These are phyloP conservation scores for Puccinia coronata DNA, from an alignment of 1,284 basidiomycete genomes.

Conservation along the genomic window DNA sequence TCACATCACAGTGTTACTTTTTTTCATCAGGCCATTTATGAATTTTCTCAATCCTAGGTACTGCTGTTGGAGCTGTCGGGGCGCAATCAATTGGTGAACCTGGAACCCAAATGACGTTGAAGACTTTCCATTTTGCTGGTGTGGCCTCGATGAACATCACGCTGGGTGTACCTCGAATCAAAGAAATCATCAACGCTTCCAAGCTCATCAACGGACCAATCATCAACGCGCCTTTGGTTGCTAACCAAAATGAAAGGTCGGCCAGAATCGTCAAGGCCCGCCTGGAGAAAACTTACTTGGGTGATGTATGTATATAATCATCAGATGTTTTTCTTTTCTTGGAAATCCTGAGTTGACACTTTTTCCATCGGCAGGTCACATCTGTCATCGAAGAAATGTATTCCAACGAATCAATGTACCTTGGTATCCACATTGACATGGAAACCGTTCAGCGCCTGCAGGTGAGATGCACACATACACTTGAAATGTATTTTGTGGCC, in stretches of 20 bases:
- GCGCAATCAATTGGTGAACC: conserved; percentile 99
- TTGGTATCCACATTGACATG: conserved; percentile 88
- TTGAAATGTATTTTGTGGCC: neutral
- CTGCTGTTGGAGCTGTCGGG: conserved; percentile 96
- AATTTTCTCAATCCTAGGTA: conserved; percentile 53
- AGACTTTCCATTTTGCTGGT: conserved; percentile 99
- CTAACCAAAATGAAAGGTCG: conserved; percentile 67
- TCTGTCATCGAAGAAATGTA: conserved; percentile 93
- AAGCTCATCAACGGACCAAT: conserved; percentile 97
- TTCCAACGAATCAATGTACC: conserved; percentile 86
- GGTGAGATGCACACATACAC: conserved; percentile 51
- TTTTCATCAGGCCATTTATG: neutral
- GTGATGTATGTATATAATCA: conserved; percentile 64
- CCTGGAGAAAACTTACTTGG: conserved; percentile 89
- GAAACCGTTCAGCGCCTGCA: conserved; percentile 87
- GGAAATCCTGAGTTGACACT: neutral
- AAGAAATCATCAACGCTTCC: conserved; percentile 99
- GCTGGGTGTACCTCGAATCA: conserved; percentile 97
- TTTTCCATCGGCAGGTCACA: conserved; percentile 64
- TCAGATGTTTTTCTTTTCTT: neutral
- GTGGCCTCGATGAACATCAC: conserved; percentile 99
- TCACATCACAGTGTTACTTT: neutral
- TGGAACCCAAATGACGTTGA: conserved; percentile 98
- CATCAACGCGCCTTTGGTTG: conserved; percentile 91
- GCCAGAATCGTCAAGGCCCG: conserved; percentile 97